Conservation (phyloP, 129 eudicot species). For the Heracleum sosnowskyi region DNA sequence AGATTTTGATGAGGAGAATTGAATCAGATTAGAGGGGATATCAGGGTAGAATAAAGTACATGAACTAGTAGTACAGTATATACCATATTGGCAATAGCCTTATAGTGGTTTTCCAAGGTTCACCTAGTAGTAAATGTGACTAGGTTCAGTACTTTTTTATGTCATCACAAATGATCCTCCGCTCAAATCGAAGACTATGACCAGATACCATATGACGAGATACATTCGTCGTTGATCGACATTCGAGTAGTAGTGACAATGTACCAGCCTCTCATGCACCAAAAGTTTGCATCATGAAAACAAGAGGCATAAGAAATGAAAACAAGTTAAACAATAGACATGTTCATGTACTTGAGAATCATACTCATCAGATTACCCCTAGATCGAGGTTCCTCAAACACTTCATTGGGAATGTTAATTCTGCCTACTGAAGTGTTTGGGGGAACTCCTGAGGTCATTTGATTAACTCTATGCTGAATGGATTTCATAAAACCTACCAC, state of each 20-base stretch:
- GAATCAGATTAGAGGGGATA: background rate
- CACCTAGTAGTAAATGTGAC: background rate
- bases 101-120: background rate
- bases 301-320: background rate
- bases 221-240: background rate
- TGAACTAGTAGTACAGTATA: background rate
- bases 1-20: background rate
- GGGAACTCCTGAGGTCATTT: background rate
- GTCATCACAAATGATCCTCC: background rate
- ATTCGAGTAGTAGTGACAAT: too few relatives aligned
- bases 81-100: background rate
- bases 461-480: too few relatives aligned
- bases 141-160: background rate
- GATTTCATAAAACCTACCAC: too few relatives aligned
- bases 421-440: background rate
- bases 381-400: slow-evolving; percentile 1
- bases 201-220: background rate
- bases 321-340: background rate
- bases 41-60: background rate
- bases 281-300: background rate
- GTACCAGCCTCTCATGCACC: background rate
- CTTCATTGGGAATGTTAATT: background rate
- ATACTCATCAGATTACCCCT: background rate
- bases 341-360: background rate
- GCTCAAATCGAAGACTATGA: background rate